Base-by-base conservation (phyloP, 176 grass and related monocot species). In the Aegilops bicornis region DNA sequence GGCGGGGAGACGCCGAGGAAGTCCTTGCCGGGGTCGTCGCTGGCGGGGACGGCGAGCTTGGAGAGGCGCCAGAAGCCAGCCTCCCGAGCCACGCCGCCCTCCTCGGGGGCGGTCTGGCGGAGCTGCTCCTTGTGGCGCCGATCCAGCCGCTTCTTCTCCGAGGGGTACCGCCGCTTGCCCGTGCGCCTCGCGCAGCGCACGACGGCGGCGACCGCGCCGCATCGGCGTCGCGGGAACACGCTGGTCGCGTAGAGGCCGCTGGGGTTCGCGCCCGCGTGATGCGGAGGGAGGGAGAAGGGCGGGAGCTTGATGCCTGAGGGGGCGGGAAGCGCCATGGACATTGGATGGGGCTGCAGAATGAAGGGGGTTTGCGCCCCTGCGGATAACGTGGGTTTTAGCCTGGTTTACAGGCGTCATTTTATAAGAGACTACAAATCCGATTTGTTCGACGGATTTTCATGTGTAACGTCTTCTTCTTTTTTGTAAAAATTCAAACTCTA, bases 21-120 rank as follows among this genome's bases (percentile, higher is more conserved):
- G 79, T 98, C 93, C 82, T 98, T 98, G 54, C 96, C 96, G 19
- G 93, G 96, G 82, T 98, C 96, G 40, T 92, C 93, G 79, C 88
- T 71, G 74, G 83, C 96, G 45, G 93, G 91, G 47, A 98, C 90
- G 13, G 79, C 64, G 74, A 98, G 96, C 82, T 94, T 98, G 56
- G 88, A 98, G 33, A 98, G 86, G 31, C 93, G 86, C 96, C 96
- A 98, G 80, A 77, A 94, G 6, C 96, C 96, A 3, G 85, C 90
- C 48, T 89, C 90, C 52, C 90, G 86, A 25, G 64, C 89, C 77
- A 32, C 33, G 45, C 85, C 62, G 3, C 87, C 88, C 65, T 89
- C 89, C 72, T 88, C 71, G 10, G 81, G 88, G 17, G 88, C 62
- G n/a, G 69, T 82, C 32, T 87, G 63, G 22, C 37, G 82, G 68